Conservation (phyloP, 441 rosid genomes). For the Isatis lusitanica region DNA sequence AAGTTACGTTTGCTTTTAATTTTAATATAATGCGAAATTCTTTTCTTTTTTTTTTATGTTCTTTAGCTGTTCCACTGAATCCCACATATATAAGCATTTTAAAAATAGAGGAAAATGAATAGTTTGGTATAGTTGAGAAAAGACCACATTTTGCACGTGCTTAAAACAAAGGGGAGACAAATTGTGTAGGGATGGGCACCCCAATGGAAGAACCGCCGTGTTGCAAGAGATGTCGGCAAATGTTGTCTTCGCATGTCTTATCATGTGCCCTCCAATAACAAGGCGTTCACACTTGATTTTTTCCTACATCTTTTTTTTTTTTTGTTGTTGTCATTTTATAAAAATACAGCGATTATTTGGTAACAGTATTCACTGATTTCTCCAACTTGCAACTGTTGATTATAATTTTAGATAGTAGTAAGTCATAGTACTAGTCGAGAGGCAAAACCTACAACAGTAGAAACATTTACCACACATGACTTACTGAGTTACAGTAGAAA, state of each 20-base stretch:
- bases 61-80: background rate
- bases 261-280: constrained; percentile 23
- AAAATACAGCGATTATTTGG: background rate
- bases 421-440: background rate
- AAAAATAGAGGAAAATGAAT: background rate
- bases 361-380: background rate
- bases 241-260: constrained; percentile 26
- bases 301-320: background rate
- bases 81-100: background rate
- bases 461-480: background rate
- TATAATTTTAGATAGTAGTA: background rate
- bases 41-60: background rate
- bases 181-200: background rate
- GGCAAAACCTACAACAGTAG: background rate
- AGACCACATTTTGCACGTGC: constrained; percentile 32
- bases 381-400: constrained; percentile 4
- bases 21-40: background rate
- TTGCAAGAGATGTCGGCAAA: constrained; percentile 33
- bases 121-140: constrained; percentile 19
- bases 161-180: background rate
- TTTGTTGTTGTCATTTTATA: background rate
- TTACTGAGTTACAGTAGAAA: background rate
- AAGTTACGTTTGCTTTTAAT: background rate
- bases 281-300: constrained; percentile 27
- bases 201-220: constrained; percentile 29